These are phyloP conservation scores for Luffa acutangula DNA, from an alignment of 306 rosid species.

Conservation along the genomic window DNA sequence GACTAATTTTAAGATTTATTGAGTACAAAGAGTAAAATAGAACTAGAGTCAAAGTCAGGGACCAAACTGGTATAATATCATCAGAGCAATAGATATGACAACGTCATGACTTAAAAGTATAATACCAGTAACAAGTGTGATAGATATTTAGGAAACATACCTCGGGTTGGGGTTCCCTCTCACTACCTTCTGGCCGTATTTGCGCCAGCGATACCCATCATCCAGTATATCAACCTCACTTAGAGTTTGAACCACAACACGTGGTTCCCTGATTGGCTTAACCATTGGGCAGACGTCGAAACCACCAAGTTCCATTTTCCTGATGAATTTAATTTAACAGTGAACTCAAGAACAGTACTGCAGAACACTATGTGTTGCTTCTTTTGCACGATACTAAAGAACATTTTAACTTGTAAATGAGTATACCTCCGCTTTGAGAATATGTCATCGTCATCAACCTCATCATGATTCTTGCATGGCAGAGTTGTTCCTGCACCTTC, in stretches of 20 bases:
- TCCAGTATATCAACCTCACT: constrained; percentile 98
- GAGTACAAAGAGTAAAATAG: no score
- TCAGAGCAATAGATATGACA: neutral
- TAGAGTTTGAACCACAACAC: constrained; percentile 92
- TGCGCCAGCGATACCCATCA: constrained; percentile 99
- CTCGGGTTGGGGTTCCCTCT: constrained; percentile 99
- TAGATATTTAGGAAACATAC: constrained; percentile 23
- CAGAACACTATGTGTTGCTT: constrained; percentile 7
- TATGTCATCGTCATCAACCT: constrained; percentile 71
- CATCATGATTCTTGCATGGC: constrained; percentile 45
- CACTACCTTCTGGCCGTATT: constrained; percentile 97
- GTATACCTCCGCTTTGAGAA: constrained; percentile 78
- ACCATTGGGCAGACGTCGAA: constrained; percentile 63
- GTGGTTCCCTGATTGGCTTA: constrained; percentile 93
- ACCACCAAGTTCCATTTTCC: constrained; percentile 74
- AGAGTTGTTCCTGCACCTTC: constrained; percentile 48
- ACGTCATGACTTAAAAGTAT: neutral
- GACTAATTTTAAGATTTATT: no score
- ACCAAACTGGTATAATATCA: neutral
- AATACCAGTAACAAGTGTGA: neutral
- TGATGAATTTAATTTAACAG: constrained; percentile 23
- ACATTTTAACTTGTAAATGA: neutral
- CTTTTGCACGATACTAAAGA: neutral
- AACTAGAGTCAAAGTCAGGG: no score
- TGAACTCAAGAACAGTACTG: constrained; percentile 3